Evolutionary conservation across 495 filamentous ascomycete genomes (phyloP), one percentile per base, ranked within the genome.

Genomic region (Astrothelium subdiscretum): DNA sequence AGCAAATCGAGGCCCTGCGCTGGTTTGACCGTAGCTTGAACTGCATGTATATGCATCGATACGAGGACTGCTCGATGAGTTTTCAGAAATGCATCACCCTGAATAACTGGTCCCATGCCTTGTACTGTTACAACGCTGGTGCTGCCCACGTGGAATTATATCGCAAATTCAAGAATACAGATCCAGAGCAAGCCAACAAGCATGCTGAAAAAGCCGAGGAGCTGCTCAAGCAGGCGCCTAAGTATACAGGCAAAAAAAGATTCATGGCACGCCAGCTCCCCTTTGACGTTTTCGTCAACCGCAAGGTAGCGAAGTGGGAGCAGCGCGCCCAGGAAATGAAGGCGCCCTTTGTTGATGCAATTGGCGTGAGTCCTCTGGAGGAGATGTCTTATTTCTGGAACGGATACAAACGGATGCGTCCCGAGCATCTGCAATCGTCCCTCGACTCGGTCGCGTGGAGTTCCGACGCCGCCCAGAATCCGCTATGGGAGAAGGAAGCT

Each of bases 351-450:
- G 81, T 88, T 2, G 92, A 97, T 66, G 91, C 86, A 1, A 78
- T 95, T 31, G 91, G 91, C 24, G 84, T 92, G 8, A 87, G 86
- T 65, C 95, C 94, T 0, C 72, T 89, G 1, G 85, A 91, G 68
- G 94, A 98, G 75, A 96, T 98, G 91, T 85, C 88, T n/a, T 96
- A 92, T 72, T 84, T 97, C 68, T 98, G 94, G 94, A 91, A 82
- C 63, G 87, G 87, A 1, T 77, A 77, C 44, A 95, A 88, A 73
- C 84, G 90, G 43, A 94, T 96, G 89, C 77, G 78, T 24, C 64
- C 73, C 5, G 72, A 73, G 2, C 81, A 89, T 63, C 76, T 96
- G 18, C 79, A 89, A 52, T 75, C 78, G 31, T 89, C 86, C 1
- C 68, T 91, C 20, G 69, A 70, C 6, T 77, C 78, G 12, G 72